Evolutionary conservation across 805 yeast species (phyloP).

Genomic region (Phaffomyces thermotolerans): DNA sequence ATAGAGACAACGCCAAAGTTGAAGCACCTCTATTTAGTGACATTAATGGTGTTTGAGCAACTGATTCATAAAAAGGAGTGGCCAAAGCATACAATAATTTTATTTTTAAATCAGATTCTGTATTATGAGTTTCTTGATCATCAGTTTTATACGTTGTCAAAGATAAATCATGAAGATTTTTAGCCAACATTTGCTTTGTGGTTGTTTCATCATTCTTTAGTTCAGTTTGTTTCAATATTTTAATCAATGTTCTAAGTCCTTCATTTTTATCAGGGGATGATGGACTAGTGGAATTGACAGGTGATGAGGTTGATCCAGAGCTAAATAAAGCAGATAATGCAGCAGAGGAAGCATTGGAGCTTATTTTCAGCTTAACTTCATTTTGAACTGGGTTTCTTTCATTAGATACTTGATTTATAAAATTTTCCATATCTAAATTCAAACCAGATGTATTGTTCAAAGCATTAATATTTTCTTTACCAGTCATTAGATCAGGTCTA

Average conservation of each 20-base stretch:
- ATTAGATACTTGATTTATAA: conserved; percentile 16
- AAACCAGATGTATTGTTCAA: conserved; percentile 8
- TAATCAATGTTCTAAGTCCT: conserved; percentile 39
- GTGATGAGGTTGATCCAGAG: conserved; percentile 3
- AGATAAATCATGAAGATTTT: conserved; percentile 52
- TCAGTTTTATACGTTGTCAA: conserved; percentile 29
- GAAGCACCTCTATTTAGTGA: conserved; percentile 22
- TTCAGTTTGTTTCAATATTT: conserved; percentile 34
- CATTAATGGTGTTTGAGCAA: conserved; percentile 21
- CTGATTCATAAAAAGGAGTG: conserved; percentile 44
- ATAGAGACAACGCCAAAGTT: conserved; percentile 26
- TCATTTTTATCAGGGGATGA: conserved; percentile 2
- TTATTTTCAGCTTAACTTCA: conserved; percentile 22
- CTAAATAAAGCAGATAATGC: conserved; percentile 30
- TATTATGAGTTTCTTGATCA: conserved; percentile 5
- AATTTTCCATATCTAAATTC: conserved; percentile 21
- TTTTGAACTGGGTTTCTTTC: conserved; percentile 5
- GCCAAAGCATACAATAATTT: conserved; percentile 57
- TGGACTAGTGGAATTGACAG: conserved; percentile 4
- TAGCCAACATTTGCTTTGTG: conserved; percentile 32
- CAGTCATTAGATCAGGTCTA: conserved; percentile 19
- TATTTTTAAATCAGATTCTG: conserved; percentile 24
- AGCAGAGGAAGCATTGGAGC: conserved; percentile 35
- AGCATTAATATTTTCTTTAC: conserved; percentile 1
- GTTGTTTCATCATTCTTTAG: conserved; percentile 24